These are phyloP conservation scores for Streptanthus diversifolius DNA, from an alignment of 345 rosid genomes.

Conservation along the genomic window DNA sequence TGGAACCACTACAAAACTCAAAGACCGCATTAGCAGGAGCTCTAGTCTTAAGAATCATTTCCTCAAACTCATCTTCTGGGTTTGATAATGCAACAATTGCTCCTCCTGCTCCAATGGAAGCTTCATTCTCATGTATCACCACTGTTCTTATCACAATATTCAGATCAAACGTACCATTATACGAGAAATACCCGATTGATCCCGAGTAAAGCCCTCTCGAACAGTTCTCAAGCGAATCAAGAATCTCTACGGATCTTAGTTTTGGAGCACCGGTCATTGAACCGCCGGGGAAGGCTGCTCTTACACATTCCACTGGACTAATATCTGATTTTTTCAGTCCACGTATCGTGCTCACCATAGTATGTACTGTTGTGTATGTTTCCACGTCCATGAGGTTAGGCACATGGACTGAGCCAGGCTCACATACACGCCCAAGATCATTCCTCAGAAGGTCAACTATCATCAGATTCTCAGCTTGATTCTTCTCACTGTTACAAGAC, in stretches of 20 bases:
- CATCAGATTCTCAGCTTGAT: slow-evolving; percentile 97
- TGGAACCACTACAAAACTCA: slow-evolving; percentile 38
- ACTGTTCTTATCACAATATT: slow-evolving; percentile 91
- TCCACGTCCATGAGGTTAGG: slow-evolving; percentile 94
- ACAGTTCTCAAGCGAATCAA: slow-evolving; percentile 74
- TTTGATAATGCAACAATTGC: slow-evolving; percentile 78
- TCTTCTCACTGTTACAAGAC: slow-evolving; percentile 70
- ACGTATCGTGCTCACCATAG: slow-evolving; percentile 89
- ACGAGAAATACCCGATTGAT: slow-evolving; percentile 85
- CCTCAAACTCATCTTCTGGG: slow-evolving; percentile 86
- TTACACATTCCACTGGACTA: slow-evolving; percentile 65
- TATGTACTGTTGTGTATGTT: slow-evolving; percentile 91
- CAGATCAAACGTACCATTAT: slow-evolving; percentile 78
- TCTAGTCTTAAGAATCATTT: slow-evolving; percentile 76
- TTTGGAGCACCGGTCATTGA: slow-evolving; percentile 99
- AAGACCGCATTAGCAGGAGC: slow-evolving; percentile 74
- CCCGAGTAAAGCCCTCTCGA: slow-evolving; percentile 92
- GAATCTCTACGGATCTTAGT: slow-evolving; percentile 81
- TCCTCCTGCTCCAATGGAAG: slow-evolving; percentile 90
- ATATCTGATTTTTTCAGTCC: slow-evolving; percentile 59
- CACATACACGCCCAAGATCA: slow-evolving; percentile 90
- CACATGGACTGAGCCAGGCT: slow-evolving; percentile 90
- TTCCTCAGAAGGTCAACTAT: slow-evolving; percentile 94
- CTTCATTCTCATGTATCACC: slow-evolving; percentile 77
- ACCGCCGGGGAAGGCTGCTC: slow-evolving; percentile 93